Percentiles rank a stretch among this genome's conserved stretches.
These are phyloP conservation scores for Paraleonurus japonicus DNA, from an alignment of 257 asterid species.

Conservation along the genomic window DNA sequence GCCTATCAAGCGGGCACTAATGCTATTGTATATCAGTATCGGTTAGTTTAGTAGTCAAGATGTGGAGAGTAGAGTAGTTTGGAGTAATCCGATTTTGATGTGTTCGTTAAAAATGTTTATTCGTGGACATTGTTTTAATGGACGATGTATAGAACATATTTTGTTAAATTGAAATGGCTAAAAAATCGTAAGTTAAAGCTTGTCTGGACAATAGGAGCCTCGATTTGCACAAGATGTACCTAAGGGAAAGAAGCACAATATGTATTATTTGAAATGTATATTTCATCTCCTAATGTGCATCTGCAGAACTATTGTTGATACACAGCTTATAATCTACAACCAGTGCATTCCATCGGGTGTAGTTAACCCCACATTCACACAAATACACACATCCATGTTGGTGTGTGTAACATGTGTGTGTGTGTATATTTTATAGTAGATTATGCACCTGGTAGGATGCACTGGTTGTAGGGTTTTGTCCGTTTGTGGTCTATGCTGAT, in stretches of 20 bases:
- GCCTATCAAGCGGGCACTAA: too few species aligned
- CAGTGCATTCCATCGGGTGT: not conserved
- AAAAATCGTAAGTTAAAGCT: not conserved
- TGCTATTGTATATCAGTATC: slow-evolving; percentile 25
- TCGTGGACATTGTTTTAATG: not conserved
- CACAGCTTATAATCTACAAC: not conserved
- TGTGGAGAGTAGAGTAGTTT: slow-evolving; percentile 25
- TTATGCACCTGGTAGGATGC: not conserved
- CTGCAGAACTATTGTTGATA: slow-evolving; percentile 9
- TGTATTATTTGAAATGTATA: too few species aligned
- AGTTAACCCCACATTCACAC: not conserved
- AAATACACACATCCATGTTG: not conserved
- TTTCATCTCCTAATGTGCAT: too few species aligned
- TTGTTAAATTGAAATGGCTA: not conserved
- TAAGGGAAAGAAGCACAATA: slow-evolving; percentile 9
- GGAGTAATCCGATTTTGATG: slow-evolving; percentile 3
- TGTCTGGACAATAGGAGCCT: slow-evolving; percentile 15
- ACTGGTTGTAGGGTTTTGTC: not conserved
- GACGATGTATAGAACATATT: not conserved
- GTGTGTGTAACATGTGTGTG: not conserved
- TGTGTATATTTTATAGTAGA: not conserved
- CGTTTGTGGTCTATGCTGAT: slow-evolving; percentile 1
- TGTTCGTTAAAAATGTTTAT: slow-evolving; percentile 12
- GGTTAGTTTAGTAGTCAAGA: slow-evolving; percentile 16
- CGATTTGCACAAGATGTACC: slow-evolving; percentile 8